phyloP scores from a whole-genome alignment of 2,329 filamentous ascomycete genomes.

The Talaromyces sp. region DNA sequence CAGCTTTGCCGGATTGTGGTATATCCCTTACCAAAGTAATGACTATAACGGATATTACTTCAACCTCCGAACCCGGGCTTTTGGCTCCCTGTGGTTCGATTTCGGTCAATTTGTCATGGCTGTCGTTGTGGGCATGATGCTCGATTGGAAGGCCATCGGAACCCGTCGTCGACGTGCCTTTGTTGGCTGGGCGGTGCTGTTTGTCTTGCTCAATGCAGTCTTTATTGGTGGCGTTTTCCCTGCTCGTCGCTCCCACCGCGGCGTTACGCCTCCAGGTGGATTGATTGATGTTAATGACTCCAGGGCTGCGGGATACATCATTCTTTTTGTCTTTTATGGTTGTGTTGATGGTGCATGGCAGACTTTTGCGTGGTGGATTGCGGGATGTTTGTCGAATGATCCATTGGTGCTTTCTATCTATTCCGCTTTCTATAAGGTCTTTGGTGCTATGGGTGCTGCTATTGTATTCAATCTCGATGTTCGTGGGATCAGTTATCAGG shows the following conservation, averaged over 20 bases:
- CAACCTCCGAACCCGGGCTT: slow-evolving; percentile 25
- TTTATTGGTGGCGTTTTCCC: slow-evolving; percentile 26
- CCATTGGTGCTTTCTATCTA: slow-evolving; percentile 25
- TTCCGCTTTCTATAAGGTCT: slow-evolving; percentile 26
- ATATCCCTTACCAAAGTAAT: slow-evolving; percentile 28
- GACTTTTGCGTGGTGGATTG: slow-evolving; percentile 26
- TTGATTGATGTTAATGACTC: slow-evolving; percentile 21
- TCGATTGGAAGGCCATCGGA: slow-evolving; percentile 24
- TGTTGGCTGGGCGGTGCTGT: slow-evolving; percentile 23
- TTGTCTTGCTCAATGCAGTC: slow-evolving; percentile 25
- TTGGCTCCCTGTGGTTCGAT: slow-evolving; percentile 26
- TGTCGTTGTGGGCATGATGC: slow-evolving; percentile 23
- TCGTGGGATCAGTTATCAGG: slow-evolving; percentile 21
- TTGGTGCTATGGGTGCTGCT: slow-evolving; percentile 25
- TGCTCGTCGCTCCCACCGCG: slow-evolving; percentile 21
- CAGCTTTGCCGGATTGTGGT: slow-evolving; percentile 27
- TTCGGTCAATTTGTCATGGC: slow-evolving; percentile 26
- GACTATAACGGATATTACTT: slow-evolving; percentile 27
- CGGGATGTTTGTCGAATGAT: slow-evolving; percentile 24
- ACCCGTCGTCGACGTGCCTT: slow-evolving; percentile 25
- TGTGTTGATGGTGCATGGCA: slow-evolving; percentile 24
- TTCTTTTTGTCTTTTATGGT: slow-evolving; percentile 23
- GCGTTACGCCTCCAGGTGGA: slow-evolving; percentile 17
- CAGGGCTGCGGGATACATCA: slow-evolving; percentile 22
- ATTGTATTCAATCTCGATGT: slow-evolving; percentile 26